phyloP scores from a whole-genome alignment of 345 rosid species.

The Gossypium anomalum region DNA sequence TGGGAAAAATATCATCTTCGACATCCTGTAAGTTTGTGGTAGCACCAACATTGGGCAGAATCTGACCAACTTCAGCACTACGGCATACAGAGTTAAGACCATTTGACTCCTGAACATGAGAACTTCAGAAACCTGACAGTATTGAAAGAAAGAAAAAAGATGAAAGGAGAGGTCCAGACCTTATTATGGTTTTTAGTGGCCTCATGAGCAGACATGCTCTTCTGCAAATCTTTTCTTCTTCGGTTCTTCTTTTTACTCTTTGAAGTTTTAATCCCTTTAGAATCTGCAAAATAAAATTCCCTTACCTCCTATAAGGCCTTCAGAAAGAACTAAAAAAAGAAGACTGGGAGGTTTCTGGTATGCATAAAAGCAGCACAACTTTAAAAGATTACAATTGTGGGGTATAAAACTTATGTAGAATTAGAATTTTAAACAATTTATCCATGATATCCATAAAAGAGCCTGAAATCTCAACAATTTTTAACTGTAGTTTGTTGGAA shows the following conservation, averaged over 20 bases:
- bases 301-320: slow-evolving; percentile 33
- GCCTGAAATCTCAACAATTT: background rate
- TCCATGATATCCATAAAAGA: background rate
- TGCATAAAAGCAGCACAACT: background rate
- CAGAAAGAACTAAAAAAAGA: slow-evolving; percentile 34
- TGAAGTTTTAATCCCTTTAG: slow-evolving; percentile 48
- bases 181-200: slow-evolving; percentile 30
- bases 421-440: background rate
- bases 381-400: background rate
- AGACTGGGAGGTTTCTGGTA: slow-evolving; percentile 26
- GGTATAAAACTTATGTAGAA: background rate
- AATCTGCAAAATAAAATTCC: slow-evolving; percentile 50
- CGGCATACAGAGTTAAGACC: slow-evolving; percentile 29
- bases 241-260: slow-evolving; percentile 67
- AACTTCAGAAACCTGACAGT: slow-evolving; percentile 18
- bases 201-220: slow-evolving; percentile 33
- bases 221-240: slow-evolving; percentile 56
- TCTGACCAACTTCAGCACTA: slow-evolving; percentile 33
- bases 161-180: slow-evolving; percentile 31
- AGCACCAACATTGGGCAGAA: slow-evolving; percentile 31
- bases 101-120: slow-evolving; percentile 41
- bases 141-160: slow-evolving; percentile 11
- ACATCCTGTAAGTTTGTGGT: slow-evolving; percentile 36
- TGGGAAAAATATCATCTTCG: slow-evolving; percentile 33
- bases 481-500: background rate